Evolutionary conservation across 768 basidiomycete species (phyloP).

Genomic region (Suillus ampliporus): DNA sequence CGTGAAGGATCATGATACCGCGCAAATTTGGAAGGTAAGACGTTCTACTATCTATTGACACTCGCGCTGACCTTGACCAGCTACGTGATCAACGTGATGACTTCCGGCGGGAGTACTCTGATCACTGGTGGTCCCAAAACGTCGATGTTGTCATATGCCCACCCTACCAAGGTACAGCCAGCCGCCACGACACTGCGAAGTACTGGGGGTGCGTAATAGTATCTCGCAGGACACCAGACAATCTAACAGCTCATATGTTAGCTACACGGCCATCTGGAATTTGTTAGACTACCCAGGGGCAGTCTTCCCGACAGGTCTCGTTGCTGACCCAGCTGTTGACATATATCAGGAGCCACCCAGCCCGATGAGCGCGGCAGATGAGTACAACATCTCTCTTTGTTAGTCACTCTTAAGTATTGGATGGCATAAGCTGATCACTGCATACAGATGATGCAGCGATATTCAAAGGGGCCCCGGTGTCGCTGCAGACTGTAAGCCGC

Average conservation of each 20-base stretch:
- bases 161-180: constrained; percentile 41
- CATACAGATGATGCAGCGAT: constrained; percentile 26
- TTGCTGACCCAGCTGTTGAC: constrained; percentile 33
- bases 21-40: constrained; percentile 37
- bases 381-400: constrained; percentile 25
- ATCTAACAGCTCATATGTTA: constrained; percentile 40
- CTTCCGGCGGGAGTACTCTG: constrained; percentile 40
- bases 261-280: constrained; percentile 50
- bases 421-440: constrained; percentile 12
- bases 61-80: constrained; percentile 23
- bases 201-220: constrained; percentile 37
- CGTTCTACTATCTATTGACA: constrained; percentile 21
- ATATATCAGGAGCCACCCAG: constrained; percentile 13
- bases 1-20: constrained; percentile 29
- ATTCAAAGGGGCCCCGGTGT: constrained; percentile 24
- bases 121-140: constrained; percentile 43
- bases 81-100: constrained; percentile 38
- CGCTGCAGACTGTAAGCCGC: constrained; percentile 28
- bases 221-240: constrained; percentile 33
- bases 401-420: constrained; percentile 7
- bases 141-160: constrained; percentile 49
- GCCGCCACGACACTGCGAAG: constrained; percentile 41
- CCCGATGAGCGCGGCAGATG: constrained; percentile 26
- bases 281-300: constrained; percentile 49
- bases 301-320: constrained; percentile 50